These are phyloP conservation scores for Closterium sp. DNA, from an alignment of 139 green algal species.

Conservation along the genomic window DNA sequence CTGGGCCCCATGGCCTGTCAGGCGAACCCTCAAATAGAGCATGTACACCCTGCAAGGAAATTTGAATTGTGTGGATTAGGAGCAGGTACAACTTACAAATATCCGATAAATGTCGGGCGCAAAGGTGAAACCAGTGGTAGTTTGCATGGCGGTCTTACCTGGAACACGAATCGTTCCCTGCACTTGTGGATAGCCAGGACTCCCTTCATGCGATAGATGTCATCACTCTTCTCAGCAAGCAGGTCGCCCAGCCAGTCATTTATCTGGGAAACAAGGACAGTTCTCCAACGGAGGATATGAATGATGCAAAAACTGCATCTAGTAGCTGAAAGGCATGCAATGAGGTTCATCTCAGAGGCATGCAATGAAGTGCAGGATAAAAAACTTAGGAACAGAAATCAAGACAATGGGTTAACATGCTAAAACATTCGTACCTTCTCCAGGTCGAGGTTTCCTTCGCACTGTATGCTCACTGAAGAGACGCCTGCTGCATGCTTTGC, in stretches of 20 bases:
- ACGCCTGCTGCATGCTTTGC: slow-evolving; percentile 65
- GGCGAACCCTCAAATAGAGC: slow-evolving; percentile 86
- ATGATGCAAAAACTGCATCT: no score
- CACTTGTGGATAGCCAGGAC: slow-evolving; percentile 54
- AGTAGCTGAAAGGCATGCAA: not conserved
- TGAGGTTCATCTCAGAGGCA: no score
- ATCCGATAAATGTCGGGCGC: no score
- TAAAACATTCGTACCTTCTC: slow-evolving; percentile 81
- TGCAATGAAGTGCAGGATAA: no score
- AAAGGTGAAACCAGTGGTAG: no score
- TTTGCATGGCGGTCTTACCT: slow-evolving; percentile 56
- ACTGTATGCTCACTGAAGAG: slow-evolving; percentile 68
- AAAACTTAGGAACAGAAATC: no score
- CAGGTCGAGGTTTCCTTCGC: slow-evolving; percentile 90
- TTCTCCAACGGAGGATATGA: not conserved
- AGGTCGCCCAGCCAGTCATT: slow-evolving; percentile 89
- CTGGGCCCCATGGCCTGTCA: slow-evolving; percentile 73
- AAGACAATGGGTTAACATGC: no score
- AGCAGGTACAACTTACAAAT: no score
- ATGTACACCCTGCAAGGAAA: slow-evolving; percentile 81
- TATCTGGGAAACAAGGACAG: slow-evolving; percentile 56
- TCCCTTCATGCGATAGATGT: slow-evolving; percentile 97
- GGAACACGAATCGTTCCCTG: slow-evolving; percentile 83
- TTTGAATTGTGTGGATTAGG: no score
- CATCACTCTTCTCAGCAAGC: slow-evolving; percentile 75